phyloP scores from a whole-genome alignment of 2,329 filamentous ascomycete genomes.

The Talaromyces sp. region DNA sequence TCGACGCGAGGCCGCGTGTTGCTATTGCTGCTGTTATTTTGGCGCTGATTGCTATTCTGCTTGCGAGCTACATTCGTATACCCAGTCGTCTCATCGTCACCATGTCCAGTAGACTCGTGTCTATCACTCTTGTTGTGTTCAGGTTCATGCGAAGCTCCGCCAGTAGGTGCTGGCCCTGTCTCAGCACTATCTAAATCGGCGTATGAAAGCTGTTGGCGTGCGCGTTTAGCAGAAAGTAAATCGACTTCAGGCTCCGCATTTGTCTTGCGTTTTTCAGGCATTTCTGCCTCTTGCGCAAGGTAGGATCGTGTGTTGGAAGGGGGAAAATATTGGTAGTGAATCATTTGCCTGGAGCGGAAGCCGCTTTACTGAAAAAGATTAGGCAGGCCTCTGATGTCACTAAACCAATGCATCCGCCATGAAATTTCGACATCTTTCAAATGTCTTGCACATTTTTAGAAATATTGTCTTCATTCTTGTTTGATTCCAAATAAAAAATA shows the following conservation, averaged over 20 bases:
- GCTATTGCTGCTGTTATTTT: neutral
- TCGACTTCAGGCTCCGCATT: conserved; percentile 15
- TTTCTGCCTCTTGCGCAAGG: conserved; percentile 9
- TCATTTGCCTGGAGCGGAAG: neutral
- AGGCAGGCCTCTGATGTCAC: neutral
- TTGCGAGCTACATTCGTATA: neutral
- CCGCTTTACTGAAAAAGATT: neutral
- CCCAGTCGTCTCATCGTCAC: neutral
- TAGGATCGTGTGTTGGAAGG: neutral
- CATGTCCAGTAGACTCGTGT: neutral
- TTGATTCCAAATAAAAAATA: neutral
- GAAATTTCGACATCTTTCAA: neutral
- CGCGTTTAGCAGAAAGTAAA: conserved; percentile 25
- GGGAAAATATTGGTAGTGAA: neutral
- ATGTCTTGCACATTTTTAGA: neutral
- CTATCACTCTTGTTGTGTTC: neutral
- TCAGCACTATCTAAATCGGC: conserved; percentile 3
- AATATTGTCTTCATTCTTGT: neutral
- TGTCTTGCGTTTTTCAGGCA: conserved; percentile 32
- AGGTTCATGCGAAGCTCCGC: neutral
- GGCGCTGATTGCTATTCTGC: neutral
- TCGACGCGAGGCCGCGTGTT: conserved; percentile 46
- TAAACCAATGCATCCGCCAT: neutral
- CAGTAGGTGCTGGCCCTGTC: neutral
- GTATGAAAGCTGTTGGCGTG: conserved; percentile 22